Conservation (phyloP, 1,139 yeast species). For the Yamadazyma atmosphaerica region DNA sequence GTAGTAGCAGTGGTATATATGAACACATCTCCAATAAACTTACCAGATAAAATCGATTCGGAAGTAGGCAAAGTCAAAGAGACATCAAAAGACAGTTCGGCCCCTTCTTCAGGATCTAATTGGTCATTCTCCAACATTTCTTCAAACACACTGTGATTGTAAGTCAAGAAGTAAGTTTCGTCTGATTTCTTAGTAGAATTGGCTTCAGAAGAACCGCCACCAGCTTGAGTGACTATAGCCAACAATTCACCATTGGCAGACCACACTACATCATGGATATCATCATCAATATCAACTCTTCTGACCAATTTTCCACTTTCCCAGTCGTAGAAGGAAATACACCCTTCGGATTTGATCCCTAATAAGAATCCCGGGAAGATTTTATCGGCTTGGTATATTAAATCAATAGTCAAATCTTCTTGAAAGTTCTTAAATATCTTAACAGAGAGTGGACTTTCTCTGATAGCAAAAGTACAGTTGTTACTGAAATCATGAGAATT, state of each 20-base stretch:
- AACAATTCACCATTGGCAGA: conserved; percentile 90
- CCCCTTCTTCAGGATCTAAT: conserved; percentile 81
- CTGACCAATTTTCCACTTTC: conserved; percentile 80
- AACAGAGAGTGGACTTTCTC: conserved; percentile 67
- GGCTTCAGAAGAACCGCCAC: conserved; percentile 22
- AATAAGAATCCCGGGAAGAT: conserved; percentile 84
- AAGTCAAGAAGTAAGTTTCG: conserved; percentile 79
- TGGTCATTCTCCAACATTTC: conserved; percentile 60
- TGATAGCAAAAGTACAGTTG: conserved; percentile 80
- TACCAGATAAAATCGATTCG: conserved; percentile 83
- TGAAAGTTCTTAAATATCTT: conserved; percentile 82
- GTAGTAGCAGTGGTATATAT: conserved; percentile 79
- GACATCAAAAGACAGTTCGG: conserved; percentile 82
- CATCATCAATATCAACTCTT: conserved; percentile 73
- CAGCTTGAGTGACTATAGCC: conserved; percentile 58
- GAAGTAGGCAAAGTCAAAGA: conserved; percentile 68
- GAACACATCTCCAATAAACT: conserved; percentile 97
- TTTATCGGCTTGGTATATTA: conserved; percentile 75
- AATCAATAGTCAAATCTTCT: conserved; percentile 66
- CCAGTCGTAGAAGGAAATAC: conserved; percentile 92
- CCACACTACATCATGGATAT: conserved; percentile 84
- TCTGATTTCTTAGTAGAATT: conserved; percentile 38
- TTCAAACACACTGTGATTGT: conserved; percentile 64
- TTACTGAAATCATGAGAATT: conserved; percentile 66
- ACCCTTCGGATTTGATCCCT: conserved; percentile 79